Evolutionary conservation across 805 yeast genomes (phyloP).

Genomic region (Sugiyamaella marilandica): DNA sequence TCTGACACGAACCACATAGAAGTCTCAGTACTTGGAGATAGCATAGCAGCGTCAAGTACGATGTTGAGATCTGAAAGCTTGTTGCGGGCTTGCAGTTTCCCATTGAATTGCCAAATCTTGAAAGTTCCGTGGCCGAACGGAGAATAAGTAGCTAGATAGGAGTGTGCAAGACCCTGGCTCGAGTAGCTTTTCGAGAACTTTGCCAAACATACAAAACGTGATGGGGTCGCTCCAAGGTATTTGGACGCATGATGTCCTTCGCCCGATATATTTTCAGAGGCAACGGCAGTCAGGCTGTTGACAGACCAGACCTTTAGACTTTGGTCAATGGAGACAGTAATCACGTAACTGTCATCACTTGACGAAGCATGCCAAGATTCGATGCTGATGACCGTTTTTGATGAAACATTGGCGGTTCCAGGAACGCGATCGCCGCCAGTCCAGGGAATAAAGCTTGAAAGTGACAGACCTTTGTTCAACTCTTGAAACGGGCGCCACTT

Average conservation of each 20-base stretch:
- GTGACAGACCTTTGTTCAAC: conserved; percentile 12
- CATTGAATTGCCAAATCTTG: conserved; percentile 36
- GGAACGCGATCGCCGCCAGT: conserved; percentile 35
- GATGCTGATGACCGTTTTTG: conserved; percentile 36
- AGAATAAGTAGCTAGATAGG: conserved; percentile 35
- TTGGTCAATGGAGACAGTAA: conserved; percentile 53
- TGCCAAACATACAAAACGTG: conserved; percentile 27
- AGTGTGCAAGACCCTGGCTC: conserved; percentile 4
- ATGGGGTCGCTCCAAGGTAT: conserved; percentile 32
- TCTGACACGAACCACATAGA: conserved; percentile 49
- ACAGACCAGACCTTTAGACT: conserved; percentile 59
- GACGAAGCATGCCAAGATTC: conserved; percentile 20
- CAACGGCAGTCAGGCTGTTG: conserved; percentile 28
- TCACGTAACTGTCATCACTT: conserved; percentile 28
- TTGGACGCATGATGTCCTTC: conserved; percentile 7
- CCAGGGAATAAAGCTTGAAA: conserved; percentile 30
- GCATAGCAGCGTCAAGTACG: conserved; percentile 28
- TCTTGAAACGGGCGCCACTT: conserved; percentile 35
- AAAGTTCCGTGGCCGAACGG: conserved; percentile 44
- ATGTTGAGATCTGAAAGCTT: conserved; percentile 29
- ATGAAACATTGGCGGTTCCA: conserved; percentile 40
- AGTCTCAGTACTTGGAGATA: conserved; percentile 32
- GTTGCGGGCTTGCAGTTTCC: conserved; percentile 14
- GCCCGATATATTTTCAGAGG: conserved; percentile 19
- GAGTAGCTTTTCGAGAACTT: background rate